A percentile compares a stretch with the other conserved stretches of the same genome.
Conservation (phyloP, 2,329 filamentous ascomycete genomes). For the Aspergillus oerlinghausenensis region DNA sequence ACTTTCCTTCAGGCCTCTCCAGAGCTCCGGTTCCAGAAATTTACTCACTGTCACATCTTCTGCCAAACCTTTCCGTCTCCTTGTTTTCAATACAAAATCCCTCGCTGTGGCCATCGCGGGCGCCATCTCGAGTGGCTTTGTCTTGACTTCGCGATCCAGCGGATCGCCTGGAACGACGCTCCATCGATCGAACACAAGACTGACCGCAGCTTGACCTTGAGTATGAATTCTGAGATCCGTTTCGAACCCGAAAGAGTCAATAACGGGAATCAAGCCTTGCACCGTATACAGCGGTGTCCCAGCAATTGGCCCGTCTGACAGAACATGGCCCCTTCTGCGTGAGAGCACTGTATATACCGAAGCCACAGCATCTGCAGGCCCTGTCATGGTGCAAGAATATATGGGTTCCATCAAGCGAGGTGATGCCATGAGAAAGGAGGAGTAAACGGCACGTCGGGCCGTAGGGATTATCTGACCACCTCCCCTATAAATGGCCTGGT, state of each 20-base stretch:
- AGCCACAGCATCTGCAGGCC: conserved; percentile 81
- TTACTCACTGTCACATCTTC: conserved; percentile 96
- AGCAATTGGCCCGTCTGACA: conserved; percentile 89
- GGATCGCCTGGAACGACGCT: conserved; percentile 93
- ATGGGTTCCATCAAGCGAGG: conserved; percentile 95
- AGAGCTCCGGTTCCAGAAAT: conserved; percentile 92
- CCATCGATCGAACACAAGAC: conserved; percentile 93
- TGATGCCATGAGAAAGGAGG: conserved; percentile 93
- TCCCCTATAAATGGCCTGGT: conserved; percentile 88
- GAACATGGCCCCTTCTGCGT: conserved; percentile 81
- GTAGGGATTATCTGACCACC: conserved; percentile 98
- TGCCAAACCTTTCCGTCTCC: conserved; percentile 84
- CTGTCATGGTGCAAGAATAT: conserved; percentile 88
- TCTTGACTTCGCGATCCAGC: conserved; percentile 77
- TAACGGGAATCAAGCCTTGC: conserved; percentile 85
- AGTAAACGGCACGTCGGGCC: conserved; percentile 86
- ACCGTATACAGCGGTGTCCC: conserved; percentile 93
- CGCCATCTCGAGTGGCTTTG: conserved; percentile 82
- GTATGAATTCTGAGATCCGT: conserved; percentile 95
- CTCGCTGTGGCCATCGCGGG: conserved; percentile 82
- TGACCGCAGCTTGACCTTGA: conserved; percentile 84
- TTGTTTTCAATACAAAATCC: conserved; percentile 95
- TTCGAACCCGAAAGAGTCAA: conserved; percentile 97
- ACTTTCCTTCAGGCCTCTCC: conserved; percentile 80
- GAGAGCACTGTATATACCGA: conserved; percentile 90